A percentile compares a stretch with the other conserved stretches of the same genome.
phyloP scores from a whole-genome alignment of 441 rosid genomes.

The Metrosideros polymorpha region DNA sequence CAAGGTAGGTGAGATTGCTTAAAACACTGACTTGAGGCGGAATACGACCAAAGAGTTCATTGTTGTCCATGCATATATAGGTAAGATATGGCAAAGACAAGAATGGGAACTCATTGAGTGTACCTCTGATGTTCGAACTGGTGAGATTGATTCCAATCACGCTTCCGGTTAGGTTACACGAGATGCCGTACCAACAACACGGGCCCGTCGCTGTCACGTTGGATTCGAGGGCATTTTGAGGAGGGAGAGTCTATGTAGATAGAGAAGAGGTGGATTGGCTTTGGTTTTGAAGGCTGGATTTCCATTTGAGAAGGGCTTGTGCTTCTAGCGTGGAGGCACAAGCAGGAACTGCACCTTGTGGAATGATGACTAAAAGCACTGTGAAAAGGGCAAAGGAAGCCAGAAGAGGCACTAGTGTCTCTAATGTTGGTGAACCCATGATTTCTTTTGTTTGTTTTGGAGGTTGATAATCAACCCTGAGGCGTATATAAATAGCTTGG shows the following conservation, averaged over 20 bases:
- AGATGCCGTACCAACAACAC: slow-evolving; percentile 25
- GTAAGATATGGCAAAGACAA: slow-evolving; percentile 14
- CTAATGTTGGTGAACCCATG: too few relatives aligned
- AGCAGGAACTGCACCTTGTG: not conserved
- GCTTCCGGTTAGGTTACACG: not conserved
- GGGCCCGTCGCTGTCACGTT: not conserved
- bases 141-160: slow-evolving; percentile 15
- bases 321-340: not conserved
- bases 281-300: slow-evolving; percentile 9
- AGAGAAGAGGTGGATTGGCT: not conserved
- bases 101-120: slow-evolving; percentile 16
- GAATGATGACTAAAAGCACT: too few relatives aligned
- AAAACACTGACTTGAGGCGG: slow-evolving; percentile 13
- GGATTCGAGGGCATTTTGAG: not conserved
- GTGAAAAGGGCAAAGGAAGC: too few relatives aligned
- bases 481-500: too few relatives aligned
- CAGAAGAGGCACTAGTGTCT: too few relatives aligned
- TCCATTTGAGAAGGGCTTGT: slow-evolving; percentile 22
- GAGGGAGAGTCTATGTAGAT: slow-evolving; percentile 4
- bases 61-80: slow-evolving; percentile 8
- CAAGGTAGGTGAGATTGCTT: slow-evolving; percentile 21
- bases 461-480: too few relatives aligned
- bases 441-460: too few relatives aligned
- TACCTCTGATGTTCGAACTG: slow-evolving; percentile 3
- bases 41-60: slow-evolving; percentile 17